Evolutionary conservation across 768 basidiomycete species (phyloP), one percentile per base, ranked within the genome.

Genomic region (Xanthoconium purpureum): DNA sequence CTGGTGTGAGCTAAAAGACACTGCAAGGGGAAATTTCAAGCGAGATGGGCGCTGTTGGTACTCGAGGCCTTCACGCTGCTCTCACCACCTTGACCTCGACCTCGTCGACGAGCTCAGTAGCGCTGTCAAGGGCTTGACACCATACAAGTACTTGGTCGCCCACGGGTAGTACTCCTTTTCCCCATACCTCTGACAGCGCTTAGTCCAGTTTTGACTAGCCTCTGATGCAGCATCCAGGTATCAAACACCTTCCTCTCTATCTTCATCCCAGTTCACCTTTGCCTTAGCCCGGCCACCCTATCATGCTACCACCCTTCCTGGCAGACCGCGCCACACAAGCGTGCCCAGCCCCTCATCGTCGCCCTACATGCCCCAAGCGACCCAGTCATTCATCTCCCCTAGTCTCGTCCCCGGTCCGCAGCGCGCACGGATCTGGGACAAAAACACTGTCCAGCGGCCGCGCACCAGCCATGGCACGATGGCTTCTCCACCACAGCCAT

Each of bases 151-250:
- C 47, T 44, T 20, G n/a, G 18, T 37, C 56, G 44, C 33, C 17
- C 47, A 40, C 57, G 17, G 18, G 33, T 35, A n/a, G n/a, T 40
- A 3, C 17, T 18, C n/a, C 24, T 30, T 37, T 12, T 5, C 12
- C 33, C 33, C 33, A 35, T 24, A 44, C 13, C 48, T 10, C 28
- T 38, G 32, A 57, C 38, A 32, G 29, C 32, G n/a, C 4, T 9
- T 33, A 20, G 29, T 46, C 47, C 37, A 35, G 33, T 17, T 32
- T n/a, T 4, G 24, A 24, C 24, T 24, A 24, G 24, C 4, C 3
- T 13, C 29, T 32, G 47, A 71, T 71, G 71, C 72, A 72, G 38
- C 68, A 68, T 50, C 58, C 66, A 65, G 62, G 71, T 73, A 64
- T 59, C 40, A 10, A 28, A 20, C 14, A 0, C 5, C 20, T 10